Conservation (phyloP, 148 eudicot species). For the Pouteria glomerata region DNA sequence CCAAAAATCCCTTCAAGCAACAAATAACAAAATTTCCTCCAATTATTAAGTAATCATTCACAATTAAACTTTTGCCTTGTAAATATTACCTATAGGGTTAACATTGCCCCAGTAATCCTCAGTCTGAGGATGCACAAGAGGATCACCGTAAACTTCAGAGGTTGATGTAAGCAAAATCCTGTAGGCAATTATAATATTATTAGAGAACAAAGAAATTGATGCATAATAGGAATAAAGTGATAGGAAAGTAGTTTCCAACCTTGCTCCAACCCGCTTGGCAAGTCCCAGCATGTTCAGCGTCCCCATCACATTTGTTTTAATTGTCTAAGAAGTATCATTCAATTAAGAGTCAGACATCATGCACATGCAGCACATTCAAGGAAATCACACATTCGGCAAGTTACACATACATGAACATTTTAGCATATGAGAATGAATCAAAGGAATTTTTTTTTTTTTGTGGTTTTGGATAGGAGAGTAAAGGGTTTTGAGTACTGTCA, state of each 20-base stretch:
- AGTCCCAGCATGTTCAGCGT: constrained; percentile 98
- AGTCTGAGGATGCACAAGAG: constrained; percentile 89
- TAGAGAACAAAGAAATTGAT: not conserved
- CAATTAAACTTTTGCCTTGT: not conserved
- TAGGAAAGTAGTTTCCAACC: constrained; percentile 30
- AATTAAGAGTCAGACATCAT: not conserved
- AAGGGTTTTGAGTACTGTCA: too few relatives aligned
- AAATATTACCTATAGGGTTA: constrained; percentile 80
- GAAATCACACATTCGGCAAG: not conserved
- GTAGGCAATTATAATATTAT: constrained; percentile 8
- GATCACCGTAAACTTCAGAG: constrained; percentile 97
- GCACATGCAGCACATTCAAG: not conserved
- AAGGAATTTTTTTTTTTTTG: not conserved
- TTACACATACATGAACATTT: not conserved
- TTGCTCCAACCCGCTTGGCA: constrained; percentile 97
- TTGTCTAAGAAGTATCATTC: constrained; percentile 50
- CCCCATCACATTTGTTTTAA: constrained; percentile 96
- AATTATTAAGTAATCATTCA: not conserved
- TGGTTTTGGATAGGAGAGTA: too few relatives aligned
- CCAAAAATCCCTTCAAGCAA: not conserved
- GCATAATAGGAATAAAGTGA: not conserved
- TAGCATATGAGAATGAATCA: not conserved
- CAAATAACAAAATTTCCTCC: not conserved
- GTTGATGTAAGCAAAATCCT: constrained; percentile 95
- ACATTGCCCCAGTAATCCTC: constrained; percentile 98